These are phyloP conservation scores for Dillenia suffruticosa DNA, from an alignment of 164 flowering plant genomes.

Conservation along the genomic window DNA sequence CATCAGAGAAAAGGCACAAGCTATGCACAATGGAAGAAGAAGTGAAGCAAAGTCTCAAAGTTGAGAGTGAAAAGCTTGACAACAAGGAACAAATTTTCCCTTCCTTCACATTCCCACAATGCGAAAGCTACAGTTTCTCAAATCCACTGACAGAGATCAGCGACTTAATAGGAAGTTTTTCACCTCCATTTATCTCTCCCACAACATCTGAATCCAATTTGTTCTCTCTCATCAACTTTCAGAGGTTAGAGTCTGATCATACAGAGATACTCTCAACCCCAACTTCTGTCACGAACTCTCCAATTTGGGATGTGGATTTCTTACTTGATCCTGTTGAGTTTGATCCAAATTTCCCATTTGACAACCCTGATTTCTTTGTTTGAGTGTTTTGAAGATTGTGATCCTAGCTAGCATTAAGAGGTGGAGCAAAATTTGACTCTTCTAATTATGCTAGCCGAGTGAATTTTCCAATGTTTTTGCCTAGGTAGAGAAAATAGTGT, in stretches of 20 bases:
- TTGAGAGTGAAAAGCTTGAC: constrained; percentile 4
- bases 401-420: background rate
- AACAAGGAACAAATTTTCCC: constrained; percentile 12
- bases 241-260: constrained; percentile 26
- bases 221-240: constrained; percentile 19
- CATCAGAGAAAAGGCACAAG: background rate
- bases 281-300: constrained; percentile 30
- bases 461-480: background rate
- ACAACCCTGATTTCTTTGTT: constrained; percentile 14
- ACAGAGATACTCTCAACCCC: constrained; percentile 35
- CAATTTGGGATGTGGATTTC: constrained; percentile 30
- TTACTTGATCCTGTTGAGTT: constrained; percentile 31
- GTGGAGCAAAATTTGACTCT: background rate
- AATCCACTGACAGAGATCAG: background rate
- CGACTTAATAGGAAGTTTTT: constrained; percentile 15
- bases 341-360: constrained; percentile 35
- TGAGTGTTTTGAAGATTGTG: background rate
- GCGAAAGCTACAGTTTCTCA: constrained; percentile 8
- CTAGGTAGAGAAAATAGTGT: too few relatives aligned
- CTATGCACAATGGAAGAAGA: background rate
- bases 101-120: constrained; percentile 24
- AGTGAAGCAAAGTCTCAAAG: background rate
- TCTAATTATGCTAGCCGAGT: background rate
- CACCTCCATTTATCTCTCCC: constrained; percentile 31
- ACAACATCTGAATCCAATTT: constrained; percentile 33